Evolutionary conservation across 73 alveolate genomes (phyloP).

Genomic region (Breviolum minutum): DNA sequence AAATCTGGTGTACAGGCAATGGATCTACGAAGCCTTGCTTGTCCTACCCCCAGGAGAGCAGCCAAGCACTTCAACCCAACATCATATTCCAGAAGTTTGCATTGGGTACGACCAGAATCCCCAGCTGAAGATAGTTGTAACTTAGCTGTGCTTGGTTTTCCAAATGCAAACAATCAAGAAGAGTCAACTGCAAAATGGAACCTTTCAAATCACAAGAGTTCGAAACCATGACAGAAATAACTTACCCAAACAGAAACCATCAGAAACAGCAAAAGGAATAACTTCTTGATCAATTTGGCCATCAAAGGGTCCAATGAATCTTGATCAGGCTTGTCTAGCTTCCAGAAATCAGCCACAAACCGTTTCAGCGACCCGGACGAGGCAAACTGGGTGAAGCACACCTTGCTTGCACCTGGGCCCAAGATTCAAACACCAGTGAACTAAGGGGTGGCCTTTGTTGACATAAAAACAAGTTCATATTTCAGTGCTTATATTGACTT

Average conservation of each 20-base stretch:
- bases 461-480: not conserved
- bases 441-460: not conserved
- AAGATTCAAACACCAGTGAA: not conserved
- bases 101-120: not conserved
- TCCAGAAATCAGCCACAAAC: slow-evolving; percentile 15
- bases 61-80: not conserved
- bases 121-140: not conserved
- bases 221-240: no score
- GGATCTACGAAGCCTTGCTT: not conserved
- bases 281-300: not conserved
- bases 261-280: not conserved
- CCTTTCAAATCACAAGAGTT: no score
- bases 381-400: not conserved
- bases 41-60: not conserved
- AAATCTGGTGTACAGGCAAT: not conserved
- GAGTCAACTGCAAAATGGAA: no score
- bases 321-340: not conserved
- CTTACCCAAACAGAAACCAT: no score
- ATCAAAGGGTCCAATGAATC: not conserved
- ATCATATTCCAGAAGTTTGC: not conserved
- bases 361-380: not conserved
- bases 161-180: no score
- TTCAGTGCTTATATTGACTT: not conserved
- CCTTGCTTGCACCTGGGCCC: not conserved
- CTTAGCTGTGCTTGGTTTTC: no score